Percentiles rank a stretch among this genome's conserved stretches.
phyloP scores from a whole-genome alignment of 2,329 filamentous ascomycete species.

The Elsinoe necatrix region DNA sequence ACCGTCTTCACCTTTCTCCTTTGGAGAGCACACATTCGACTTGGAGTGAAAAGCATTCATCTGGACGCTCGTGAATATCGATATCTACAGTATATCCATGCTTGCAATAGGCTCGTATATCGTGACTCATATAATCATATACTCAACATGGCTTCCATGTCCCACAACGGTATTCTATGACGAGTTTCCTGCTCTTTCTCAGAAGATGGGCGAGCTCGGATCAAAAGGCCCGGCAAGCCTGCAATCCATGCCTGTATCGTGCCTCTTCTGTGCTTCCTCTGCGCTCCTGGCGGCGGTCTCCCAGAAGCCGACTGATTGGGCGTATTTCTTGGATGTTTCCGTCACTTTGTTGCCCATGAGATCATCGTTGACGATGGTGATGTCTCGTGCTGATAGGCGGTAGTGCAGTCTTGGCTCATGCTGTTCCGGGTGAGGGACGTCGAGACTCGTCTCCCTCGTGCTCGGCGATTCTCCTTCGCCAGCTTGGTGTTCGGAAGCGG shows the following conservation, averaged over 20 bases:
- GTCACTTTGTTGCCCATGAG: conserved; percentile 11
- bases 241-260: conserved; percentile 7
- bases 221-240: conserved; percentile 9
- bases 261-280: conserved; percentile 2
- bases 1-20: too few relatives aligned
- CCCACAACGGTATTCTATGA: not conserved
- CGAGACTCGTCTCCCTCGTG: not conserved
- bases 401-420: not conserved
- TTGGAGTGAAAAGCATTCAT: too few relatives aligned
- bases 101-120: not conserved
- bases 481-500: not conserved
- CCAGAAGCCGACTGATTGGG: conserved; percentile 4
- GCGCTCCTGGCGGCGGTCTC: not conserved
- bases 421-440: not conserved
- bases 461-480: conserved; percentile 1
- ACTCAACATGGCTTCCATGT: not conserved
- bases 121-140: not conserved
- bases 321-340: conserved; percentile 5
- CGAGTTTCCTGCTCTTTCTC: not conserved
- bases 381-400: conserved; percentile 3
- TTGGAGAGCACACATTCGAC: not conserved
- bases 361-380: conserved; percentile 8
- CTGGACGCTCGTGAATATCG: not conserved
- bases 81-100: not conserved
- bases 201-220: conserved; percentile 11